Evolutionary conservation across 805 yeast species (phyloP).

Genomic region (Clavispora asparagi): DNA sequence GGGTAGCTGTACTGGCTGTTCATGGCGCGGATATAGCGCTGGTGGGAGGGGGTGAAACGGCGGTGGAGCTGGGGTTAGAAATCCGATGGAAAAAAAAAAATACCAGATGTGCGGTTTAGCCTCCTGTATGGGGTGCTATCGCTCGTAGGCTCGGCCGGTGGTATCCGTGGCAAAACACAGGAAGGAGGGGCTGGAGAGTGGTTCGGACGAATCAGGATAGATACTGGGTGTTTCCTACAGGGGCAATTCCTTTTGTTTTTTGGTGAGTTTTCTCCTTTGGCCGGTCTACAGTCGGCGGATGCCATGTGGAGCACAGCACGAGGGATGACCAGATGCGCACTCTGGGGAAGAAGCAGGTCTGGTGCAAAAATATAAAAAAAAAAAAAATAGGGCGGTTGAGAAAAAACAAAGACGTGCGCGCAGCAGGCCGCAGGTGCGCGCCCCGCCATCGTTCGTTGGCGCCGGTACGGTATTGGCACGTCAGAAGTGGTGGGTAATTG

Average conservation of each 20-base stretch:
- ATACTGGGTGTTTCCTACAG: no score
- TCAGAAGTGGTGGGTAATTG: no score
- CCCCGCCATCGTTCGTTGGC: no score
- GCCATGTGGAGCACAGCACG: not conserved
- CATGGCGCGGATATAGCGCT: constrained; percentile 1
- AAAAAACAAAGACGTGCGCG: not conserved
- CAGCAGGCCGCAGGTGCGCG: no score
- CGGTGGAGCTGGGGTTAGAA: not conserved
- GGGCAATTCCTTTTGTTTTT: no score
- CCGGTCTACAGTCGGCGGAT: no score
- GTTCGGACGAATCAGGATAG: no score
- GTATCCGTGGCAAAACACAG: no score
- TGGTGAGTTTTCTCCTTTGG: no score
- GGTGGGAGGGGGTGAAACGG: not conserved
- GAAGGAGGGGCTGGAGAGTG: no score
- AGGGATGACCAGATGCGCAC: not conserved
- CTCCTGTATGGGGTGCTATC: not conserved
- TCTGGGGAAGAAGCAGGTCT: not conserved
- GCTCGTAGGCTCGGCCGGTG: not conserved
- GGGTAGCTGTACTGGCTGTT: constrained; percentile 5
- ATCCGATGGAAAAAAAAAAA: not conserved
- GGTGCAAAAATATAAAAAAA: not conserved
- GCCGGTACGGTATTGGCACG: no score
- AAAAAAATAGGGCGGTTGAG: not conserved
- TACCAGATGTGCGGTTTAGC: not conserved